Conservation (phyloP, 1,284 basidiomycete genomes). For the Pseudozyma thailandica region DNA sequence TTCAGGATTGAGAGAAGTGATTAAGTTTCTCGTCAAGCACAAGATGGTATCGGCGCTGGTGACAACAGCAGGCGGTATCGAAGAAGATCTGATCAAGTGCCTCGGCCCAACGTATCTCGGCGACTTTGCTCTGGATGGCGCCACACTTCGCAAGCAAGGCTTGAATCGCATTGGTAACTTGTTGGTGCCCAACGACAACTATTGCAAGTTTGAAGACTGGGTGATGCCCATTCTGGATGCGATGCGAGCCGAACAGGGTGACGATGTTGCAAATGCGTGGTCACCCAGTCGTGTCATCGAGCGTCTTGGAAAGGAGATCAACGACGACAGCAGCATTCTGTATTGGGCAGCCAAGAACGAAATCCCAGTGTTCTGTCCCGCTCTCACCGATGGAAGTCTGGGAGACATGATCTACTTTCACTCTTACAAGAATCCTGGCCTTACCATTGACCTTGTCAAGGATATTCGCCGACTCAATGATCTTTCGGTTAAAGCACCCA, state of each 20-base stretch:
- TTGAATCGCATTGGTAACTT: constrained; percentile 98
- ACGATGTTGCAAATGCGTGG: constrained; percentile 75
- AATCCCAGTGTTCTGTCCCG: constrained; percentile 98
- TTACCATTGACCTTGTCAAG: constrained; percentile 90
- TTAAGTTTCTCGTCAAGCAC: constrained; percentile 92
- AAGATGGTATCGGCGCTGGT: constrained; percentile 89
- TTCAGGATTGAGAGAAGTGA: constrained; percentile 92
- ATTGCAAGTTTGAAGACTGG: constrained; percentile 99
- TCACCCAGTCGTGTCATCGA: constrained; percentile 92
- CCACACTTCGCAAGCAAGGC: constrained; percentile 83
- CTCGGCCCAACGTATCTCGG: constrained; percentile 91
- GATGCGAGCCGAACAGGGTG: constrained; percentile 91
- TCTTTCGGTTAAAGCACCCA: constrained; percentile 83
- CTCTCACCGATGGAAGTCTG: constrained; percentile 94
- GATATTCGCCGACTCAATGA: constrained; percentile 95
- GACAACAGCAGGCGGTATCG: constrained; percentile 97
- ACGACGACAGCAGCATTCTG: constrained; percentile 92
- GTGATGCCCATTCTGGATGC: constrained; percentile 89
- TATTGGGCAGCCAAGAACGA: constrained; percentile 98
- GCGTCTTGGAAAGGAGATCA: constrained; percentile 91
- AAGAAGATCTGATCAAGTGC: constrained; percentile 99
- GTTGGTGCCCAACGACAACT: constrained; percentile 97
- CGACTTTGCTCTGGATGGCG: constrained; percentile 89
- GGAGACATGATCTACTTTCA: constrained; percentile 99
- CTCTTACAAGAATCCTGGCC: constrained; percentile 78